Conservation (phyloP, 129 eudicot species). For the Lonicera japonica region DNA sequence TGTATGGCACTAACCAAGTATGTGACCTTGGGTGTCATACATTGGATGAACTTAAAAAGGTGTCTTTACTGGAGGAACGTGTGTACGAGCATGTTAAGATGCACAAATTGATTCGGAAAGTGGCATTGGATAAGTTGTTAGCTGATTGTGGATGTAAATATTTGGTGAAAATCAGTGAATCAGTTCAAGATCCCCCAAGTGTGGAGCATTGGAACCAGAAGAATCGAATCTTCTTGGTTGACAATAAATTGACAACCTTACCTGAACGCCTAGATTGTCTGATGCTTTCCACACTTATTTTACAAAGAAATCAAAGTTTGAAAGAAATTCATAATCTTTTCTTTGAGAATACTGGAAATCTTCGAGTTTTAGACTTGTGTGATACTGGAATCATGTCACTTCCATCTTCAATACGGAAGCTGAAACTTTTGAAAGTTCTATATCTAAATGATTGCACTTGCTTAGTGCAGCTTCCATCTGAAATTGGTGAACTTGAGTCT, state of each 20-base stretch:
- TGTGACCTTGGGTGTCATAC: conserved; percentile 7
- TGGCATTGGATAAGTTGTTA: conserved; percentile 19
- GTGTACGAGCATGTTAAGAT: conserved; percentile 15
- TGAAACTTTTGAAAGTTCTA: conserved; percentile 16
- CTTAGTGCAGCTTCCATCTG: conserved; percentile 19
- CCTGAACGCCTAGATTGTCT: conserved; percentile 18
- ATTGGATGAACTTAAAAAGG: conserved; percentile 9
- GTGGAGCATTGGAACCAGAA: conserved; percentile 17
- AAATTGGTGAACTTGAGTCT: conserved; percentile 11
- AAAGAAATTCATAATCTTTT: conserved; percentile 13
- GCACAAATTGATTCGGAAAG: conserved; percentile 29
- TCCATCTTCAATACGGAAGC: conserved; percentile 7
- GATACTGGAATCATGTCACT: conserved; percentile 19
- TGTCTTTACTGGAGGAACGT: conserved; percentile 24
- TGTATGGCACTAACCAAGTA: conserved; percentile 10
- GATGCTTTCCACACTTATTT: conserved; percentile 24
- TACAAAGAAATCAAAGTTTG: conserved; percentile 19
- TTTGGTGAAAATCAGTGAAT: conserved; percentile 20
- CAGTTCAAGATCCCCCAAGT: conserved; percentile 7
- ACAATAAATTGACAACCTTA: conserved; percentile 10
- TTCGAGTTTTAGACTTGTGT: conserved; percentile 22
- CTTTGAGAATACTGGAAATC: conserved; percentile 19
- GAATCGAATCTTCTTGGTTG: conserved; percentile 23
- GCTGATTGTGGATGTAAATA: not conserved
- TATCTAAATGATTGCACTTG: conserved; percentile 19